Base-by-base conservation (phyloP, 495 filamentous ascomycete species). In the Penicillium malachiteum region DNA sequence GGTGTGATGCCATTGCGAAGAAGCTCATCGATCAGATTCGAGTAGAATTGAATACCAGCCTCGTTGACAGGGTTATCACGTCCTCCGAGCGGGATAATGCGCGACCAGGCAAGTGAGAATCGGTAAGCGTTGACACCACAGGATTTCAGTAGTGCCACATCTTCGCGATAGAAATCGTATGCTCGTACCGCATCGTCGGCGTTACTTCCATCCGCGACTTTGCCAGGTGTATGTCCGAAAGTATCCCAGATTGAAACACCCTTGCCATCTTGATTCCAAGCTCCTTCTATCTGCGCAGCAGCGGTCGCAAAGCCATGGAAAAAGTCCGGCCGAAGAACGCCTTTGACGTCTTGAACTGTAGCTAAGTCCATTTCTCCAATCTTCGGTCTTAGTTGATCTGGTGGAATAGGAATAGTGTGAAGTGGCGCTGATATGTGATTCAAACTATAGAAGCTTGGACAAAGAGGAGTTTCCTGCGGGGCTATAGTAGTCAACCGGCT, bases 191-290 rank as follows among this genome's bases (percentile, higher is more conserved):
- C 85, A 50, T 86, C 81, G 37, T 80, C 83, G 11, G 84, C 84
- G 4, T 82, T 86, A 63, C 76, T 82, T 54, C 79, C 84, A 58
- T 87, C 84, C 35, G 84, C 84, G 53, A 89, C 83, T 67, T 87
- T 88, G 54, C 85, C 85, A 40, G 84, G 81, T 52, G 83, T 84
- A 35, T 76, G 77, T 59, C 79, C 84, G 76, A 89, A 89, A 14
- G 78, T 82, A 64, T 90, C 86, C 87, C 87, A 90, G 71, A 89
- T 89, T 32, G 84, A 85, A 41, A 80, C 76, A 31, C 84, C 85
- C 50, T 86, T 82, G 58, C 87, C 86, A 61, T 90, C 86, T 56
- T 77, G 77, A 33, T 84, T 71, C 59, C 78, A 75, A 17, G 85
- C 83, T 41, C 87, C 87, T 76, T 90, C 87, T 55, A 89, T 84